Evolutionary conservation across 208 protist species (phyloP).

Genomic region (Crithidia acanthocephali): DNA sequence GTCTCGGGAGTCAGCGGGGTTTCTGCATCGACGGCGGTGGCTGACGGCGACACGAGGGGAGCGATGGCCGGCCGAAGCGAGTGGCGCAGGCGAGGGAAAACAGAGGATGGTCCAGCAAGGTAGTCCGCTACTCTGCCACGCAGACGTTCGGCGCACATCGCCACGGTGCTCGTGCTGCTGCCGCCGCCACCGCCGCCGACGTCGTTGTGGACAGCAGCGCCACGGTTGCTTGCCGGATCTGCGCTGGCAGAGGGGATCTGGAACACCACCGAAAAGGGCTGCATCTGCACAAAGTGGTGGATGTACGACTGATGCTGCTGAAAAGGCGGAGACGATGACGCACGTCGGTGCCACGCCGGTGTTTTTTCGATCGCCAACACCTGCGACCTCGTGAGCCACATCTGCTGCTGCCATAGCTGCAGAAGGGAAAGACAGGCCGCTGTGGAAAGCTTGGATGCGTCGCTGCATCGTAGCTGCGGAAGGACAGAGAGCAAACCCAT

Average conservation of each 20-base stretch:
- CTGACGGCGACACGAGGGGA: too few species aligned
- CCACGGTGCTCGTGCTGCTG: not conserved
- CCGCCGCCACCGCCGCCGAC: not conserved
- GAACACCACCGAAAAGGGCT: constrained; percentile 10
- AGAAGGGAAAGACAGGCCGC: not conserved
- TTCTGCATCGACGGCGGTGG: not conserved
- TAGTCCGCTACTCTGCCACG: constrained; percentile 12
- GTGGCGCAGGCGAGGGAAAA: constrained; percentile 2
- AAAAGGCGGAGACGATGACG: not conserved
- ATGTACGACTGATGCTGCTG: constrained; percentile 5
- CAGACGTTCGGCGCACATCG: not conserved
- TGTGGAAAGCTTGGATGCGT: not conserved
- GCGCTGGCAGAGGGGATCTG: not conserved
- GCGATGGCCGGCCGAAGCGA: not conserved
- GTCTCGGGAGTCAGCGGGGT: constrained; percentile 5
- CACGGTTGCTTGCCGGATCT: not conserved
- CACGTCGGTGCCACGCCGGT: not conserved
- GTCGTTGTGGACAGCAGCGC: too few species aligned
- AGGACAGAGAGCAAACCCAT: not conserved
- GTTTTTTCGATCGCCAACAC: not conserved
- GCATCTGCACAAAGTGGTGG: not conserved
- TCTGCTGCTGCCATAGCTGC: constrained; percentile 1
- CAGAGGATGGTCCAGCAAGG: constrained; percentile 16
- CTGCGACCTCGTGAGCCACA: not conserved
- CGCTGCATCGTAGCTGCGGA: not conserved